Conservation (phyloP, 208 protist species). For the Trypanosoma melophagium region DNA sequence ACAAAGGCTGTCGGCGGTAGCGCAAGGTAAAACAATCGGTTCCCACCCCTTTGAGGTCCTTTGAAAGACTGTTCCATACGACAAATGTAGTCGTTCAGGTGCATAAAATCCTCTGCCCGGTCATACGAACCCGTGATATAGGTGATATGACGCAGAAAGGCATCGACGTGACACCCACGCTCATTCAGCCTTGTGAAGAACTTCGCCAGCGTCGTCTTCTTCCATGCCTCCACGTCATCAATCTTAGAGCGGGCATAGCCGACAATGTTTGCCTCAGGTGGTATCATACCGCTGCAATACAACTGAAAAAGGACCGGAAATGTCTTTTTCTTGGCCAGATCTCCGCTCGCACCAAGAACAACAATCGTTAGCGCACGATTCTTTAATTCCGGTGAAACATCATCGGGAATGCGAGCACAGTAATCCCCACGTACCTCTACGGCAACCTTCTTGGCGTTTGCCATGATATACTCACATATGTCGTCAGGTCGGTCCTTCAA, state of each 20-base stretch:
- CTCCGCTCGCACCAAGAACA: slow-evolving; percentile 88
- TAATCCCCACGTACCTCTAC: neutral
- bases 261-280: slow-evolving; percentile 68
- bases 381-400: slow-evolving; percentile 49
- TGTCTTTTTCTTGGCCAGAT: slow-evolving; percentile 93
- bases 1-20: slow-evolving; percentile 88
- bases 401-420: slow-evolving; percentile 52
- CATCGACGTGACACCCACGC: slow-evolving; percentile 53
- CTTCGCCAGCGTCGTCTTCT: slow-evolving; percentile 56
- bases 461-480: slow-evolving; percentile 51
- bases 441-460: slow-evolving; percentile 38
- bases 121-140: slow-evolving; percentile 87
- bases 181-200: slow-evolving; percentile 56
- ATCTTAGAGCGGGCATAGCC: slow-evolving; percentile 89
- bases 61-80: slow-evolving; percentile 54
- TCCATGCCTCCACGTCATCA: slow-evolving; percentile 67
- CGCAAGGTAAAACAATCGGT: slow-evolving; percentile 91
- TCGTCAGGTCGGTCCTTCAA: slow-evolving; percentile 55
- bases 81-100: slow-evolving; percentile 53
- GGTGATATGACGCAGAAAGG: slow-evolving; percentile 61
- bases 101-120: slow-evolving; percentile 63
- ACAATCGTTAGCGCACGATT: slow-evolving; percentile 74
- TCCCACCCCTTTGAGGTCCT: slow-evolving; percentile 42
- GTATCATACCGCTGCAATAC: slow-evolving; percentile 80
- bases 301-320: slow-evolving; percentile 92